Percentiles rank a stretch among this genome's conserved stretches.
Conservation (phyloP, 2,329 filamentous ascomycete species). For the Diaporthe sp. region DNA sequence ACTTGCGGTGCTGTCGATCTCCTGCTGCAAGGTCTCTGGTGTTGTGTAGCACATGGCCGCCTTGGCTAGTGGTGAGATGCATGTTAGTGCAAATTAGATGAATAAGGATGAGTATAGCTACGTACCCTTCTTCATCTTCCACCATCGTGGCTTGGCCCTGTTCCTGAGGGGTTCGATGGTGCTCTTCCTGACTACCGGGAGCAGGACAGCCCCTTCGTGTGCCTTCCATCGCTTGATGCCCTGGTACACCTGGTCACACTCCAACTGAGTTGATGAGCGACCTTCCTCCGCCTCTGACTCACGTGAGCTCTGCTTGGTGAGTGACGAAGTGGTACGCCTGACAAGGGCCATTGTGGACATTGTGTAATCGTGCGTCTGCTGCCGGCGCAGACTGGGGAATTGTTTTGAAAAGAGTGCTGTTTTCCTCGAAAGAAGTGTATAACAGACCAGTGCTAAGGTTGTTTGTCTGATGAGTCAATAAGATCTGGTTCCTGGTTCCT, state of each 20-base stretch:
- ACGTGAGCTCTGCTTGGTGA: constrained; percentile 17
- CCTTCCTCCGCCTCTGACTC: constrained; percentile 10
- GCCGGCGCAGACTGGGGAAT: constrained; percentile 10
- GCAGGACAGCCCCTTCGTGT: constrained; percentile 31
- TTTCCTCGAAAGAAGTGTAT: constrained; percentile 9
- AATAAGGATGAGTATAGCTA: no score
- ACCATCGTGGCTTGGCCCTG: constrained; percentile 33
- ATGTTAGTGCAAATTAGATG: neutral
- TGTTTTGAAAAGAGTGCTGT: constrained; percentile 31
- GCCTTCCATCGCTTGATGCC: constrained; percentile 35
- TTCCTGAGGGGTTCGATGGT: constrained; percentile 22
- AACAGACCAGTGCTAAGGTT: neutral
- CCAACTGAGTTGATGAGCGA: constrained; percentile 22
- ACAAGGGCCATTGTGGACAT: constrained; percentile 18
- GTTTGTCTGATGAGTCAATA: constrained; percentile 6
- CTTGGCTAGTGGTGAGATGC: constrained; percentile 17
- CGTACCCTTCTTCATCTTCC: constrained; percentile 32
- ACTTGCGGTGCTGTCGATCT: constrained; percentile 30
- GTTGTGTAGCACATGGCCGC: constrained; percentile 34
- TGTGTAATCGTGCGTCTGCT: constrained; percentile 12
- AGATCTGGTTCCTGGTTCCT: no score
- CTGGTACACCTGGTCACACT: constrained; percentile 34
- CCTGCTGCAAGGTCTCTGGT: constrained; percentile 29
- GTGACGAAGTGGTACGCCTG: neutral
- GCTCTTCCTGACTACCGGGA: constrained; percentile 28